Percentiles rank a stretch among this genome's conserved stretches.
phyloP scores from a whole-genome alignment of 1,139 yeast genomes.

The Blastobotrys elegans region DNA sequence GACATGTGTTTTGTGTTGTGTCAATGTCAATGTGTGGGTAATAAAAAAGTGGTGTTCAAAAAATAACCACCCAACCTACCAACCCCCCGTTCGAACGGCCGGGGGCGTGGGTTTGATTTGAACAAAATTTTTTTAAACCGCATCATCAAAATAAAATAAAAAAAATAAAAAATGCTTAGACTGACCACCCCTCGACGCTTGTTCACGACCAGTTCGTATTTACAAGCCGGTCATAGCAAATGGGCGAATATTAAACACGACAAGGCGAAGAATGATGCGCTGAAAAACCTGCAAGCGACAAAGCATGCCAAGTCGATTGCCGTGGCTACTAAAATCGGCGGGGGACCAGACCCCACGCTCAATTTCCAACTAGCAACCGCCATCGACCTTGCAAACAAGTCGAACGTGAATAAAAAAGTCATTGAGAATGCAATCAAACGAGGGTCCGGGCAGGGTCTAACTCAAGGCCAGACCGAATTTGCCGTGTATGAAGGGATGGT shows the following conservation, averaged over 20 bases:
- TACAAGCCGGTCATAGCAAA: slow-evolving; percentile 69
- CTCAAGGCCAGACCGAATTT: slow-evolving; percentile 39
- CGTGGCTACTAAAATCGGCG: slow-evolving; percentile 46
- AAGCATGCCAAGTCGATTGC: slow-evolving; percentile 69
- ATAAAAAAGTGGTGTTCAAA: too few relatives aligned
- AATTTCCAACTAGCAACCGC: slow-evolving; percentile 72
- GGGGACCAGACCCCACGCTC: slow-evolving; percentile 53
- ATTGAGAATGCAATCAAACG: slow-evolving; percentile 83
- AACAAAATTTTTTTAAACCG: background rate
- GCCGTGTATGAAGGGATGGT: slow-evolving; percentile 85
- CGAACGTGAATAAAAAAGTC: slow-evolving; percentile 77
- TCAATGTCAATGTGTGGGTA: too few relatives aligned
- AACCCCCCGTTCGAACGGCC: too few relatives aligned
- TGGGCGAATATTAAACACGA: slow-evolving; percentile 96
- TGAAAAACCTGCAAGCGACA: slow-evolving; percentile 63
- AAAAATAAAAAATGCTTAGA: background rate
- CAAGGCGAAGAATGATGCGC: slow-evolving; percentile 88
- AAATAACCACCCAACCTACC: too few relatives aligned
- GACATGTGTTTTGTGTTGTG: too few relatives aligned
- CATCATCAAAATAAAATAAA: background rate
- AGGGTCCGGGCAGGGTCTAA: slow-evolving; percentile 58
- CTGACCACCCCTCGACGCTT: too few relatives aligned
- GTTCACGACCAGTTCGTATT: background rate
- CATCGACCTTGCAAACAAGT: slow-evolving; percentile 70
- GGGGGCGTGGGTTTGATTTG: too few relatives aligned